Evolutionary conservation across 441 rosid genomes (phyloP).

Genomic region (Mallotus japonicus): DNA sequence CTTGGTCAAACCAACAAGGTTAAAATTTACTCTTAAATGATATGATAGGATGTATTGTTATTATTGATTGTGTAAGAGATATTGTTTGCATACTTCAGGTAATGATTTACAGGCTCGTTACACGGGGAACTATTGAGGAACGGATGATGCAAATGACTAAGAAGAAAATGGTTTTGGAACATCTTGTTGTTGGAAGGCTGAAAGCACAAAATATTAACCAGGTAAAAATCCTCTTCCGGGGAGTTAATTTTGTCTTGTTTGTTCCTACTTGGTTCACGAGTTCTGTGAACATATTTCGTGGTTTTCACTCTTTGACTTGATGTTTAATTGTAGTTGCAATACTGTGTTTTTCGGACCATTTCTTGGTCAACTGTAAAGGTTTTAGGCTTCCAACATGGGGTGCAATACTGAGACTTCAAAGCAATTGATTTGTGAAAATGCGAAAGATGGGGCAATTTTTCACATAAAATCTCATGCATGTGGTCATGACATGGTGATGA

Average conservation of each 20-base stretch:
- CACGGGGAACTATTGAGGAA: slow-evolving; percentile 94
- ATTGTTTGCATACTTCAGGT: slow-evolving; percentile 53
- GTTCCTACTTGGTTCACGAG: neutral
- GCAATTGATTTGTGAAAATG: neutral
- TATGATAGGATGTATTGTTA: neutral
- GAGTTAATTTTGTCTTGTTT: slow-evolving; percentile 12
- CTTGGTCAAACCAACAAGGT: slow-evolving; percentile 99
- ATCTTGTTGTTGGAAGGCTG: slow-evolving; percentile 98
- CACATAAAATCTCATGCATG: neutral
- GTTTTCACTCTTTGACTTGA: neutral
- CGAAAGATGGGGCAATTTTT: neutral
- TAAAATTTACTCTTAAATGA: slow-evolving; percentile 20
- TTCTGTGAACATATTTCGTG: neutral
- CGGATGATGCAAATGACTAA: slow-evolving; percentile 99
- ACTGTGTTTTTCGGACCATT: neutral
- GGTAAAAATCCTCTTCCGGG: slow-evolving; percentile 44
- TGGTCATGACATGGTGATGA: neutral
- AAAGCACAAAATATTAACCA: slow-evolving; percentile 96
- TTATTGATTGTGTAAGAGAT: slow-evolving; percentile 12
- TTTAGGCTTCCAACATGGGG: neutral
- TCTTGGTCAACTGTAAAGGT: neutral
- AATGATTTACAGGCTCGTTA: slow-evolving; percentile 89
- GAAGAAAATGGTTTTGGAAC: slow-evolving; percentile 99
- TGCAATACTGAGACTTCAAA: neutral
- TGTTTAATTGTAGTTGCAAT: neutral